Evolutionary conservation across 768 basidiomycete genomes (phyloP), one percentile per base, ranked within the genome.

Genomic region (Tubosaeta brunneosetosa): DNA sequence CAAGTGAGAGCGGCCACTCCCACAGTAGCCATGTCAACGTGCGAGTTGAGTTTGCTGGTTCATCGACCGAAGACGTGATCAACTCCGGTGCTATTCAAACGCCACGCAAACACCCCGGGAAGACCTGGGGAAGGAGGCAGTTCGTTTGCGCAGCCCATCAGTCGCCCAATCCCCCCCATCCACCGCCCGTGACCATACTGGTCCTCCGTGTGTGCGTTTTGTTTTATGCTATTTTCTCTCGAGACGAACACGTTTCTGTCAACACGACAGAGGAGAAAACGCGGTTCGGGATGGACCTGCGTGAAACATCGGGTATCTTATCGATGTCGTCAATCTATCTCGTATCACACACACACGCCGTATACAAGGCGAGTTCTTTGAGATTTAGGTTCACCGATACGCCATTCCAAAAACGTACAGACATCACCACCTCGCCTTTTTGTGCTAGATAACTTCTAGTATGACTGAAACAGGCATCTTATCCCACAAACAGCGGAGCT

Each of bases 401-500:
- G 51, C 38, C 27, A 52, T 52, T 32, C 51, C 51, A 26, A 33
- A 52, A 33, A 13, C 44, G 50, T 40, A 27, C 47, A 38, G 14
- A 34, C 27, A 47, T 26, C n/a, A 38, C 44, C 49, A 17, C 47
- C 47, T 34, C 44, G 22, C 50, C 33, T 14, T 44, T 40, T 45
- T 31, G 32, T 52, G 44, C 52, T 38, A 40, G n/a, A 31, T 11
- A 16, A 9, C 50, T 57, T 60, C 51, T 38, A 25, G 38, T 27
- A 38, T 12, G 45, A 11, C 31, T 45, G 43, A 44, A 29, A 44
- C 31, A 5, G 43, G 26, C 50, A 27, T 29, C 33, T 38, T 22
- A 19, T 26, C 46, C 37, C 25, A 38, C 61, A 43, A 61, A 68
- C 66, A 68, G 66, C 66, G 66, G 66, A 68, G 41, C 27, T 70